Evolutionary conservation across 805 yeast genomes (phyloP), one percentile per base, ranked within the genome.

Genomic region (Lipomyces kockii): DNA sequence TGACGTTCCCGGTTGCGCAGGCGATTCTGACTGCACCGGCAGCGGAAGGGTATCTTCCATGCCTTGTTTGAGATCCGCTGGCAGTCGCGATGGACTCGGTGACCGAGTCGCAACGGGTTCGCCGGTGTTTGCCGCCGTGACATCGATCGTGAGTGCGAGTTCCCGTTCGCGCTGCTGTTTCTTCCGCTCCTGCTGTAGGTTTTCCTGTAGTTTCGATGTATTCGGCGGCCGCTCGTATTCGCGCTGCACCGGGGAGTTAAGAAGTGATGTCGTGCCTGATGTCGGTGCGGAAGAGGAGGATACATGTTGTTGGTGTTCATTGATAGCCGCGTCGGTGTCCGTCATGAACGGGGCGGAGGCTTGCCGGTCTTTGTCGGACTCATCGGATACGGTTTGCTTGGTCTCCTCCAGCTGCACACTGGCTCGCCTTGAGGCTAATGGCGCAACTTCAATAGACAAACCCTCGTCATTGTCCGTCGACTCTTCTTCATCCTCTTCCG

Each of bases 201-300:
- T 63, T 53, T 20, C 34, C 35, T 20, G 59, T 34, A 20, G 27
- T 52, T 29, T 35, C 49, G 55, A 52, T 29, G 29, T 27, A 8
- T 17, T 46, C 25, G 4, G 63, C 51, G 55, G 55, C 55, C 34
- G 35, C 46, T 60, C 53, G 52, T 17, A 39, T 20, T 37, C n/a
- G 60, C 12, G 58, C 43, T 27, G 14, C 9, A 20, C 58, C 3
- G 69, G 69, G 20, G 71, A 62, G 27, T 57, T 59, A 20, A 68
- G 55, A 14, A 69, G 61, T 35, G 72, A 65, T 11, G 64, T 58
- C 7, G 71, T 27, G 22, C 64, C 66, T 3, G 71, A 68, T 2
- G 71, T 62, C 32, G 71, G 71, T 32, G 71, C 71, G 8, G 71
- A 68, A 3, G 71, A 65, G 20, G 71, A 68, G 22, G 71, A 52